phyloP scores from a whole-genome alignment of 495 filamentous ascomycete species.

The Trichoderma reesei region DNA sequence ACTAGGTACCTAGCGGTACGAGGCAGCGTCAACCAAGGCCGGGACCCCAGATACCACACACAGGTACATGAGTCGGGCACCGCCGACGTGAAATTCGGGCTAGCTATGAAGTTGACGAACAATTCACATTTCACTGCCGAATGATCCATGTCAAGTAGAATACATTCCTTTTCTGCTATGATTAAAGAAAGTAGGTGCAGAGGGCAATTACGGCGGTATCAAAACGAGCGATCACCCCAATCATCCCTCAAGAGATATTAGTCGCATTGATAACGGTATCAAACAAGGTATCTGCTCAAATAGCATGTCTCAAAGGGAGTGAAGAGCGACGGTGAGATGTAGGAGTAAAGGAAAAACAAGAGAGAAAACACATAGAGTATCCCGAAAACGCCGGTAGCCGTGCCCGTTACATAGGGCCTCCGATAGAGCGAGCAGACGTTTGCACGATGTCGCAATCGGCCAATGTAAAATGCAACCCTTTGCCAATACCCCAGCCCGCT shows the following conservation, averaged over 20 bases:
- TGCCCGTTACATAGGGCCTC: constrained; percentile 1
- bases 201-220: not conserved
- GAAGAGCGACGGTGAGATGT: not conserved
- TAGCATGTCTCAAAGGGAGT: not conserved
- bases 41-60: no score
- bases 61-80: no score
- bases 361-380: not conserved
- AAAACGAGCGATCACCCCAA: not conserved
- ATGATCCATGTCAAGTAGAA: not conserved
- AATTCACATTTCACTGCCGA: no score
- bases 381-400: constrained; percentile 6
- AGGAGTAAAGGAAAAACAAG: not conserved
- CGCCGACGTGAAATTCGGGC: not conserved
- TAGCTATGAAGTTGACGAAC: no score
- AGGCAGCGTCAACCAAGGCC: no score
- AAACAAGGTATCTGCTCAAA: constrained; percentile 6
- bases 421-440: constrained; percentile 3
- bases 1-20: no score
- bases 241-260: constrained; percentile 1
- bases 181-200: not conserved
- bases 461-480: constrained; percentile 1
- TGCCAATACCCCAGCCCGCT: constrained; percentile 1
- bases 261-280: constrained; percentile 9
- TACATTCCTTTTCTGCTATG: not conserved
- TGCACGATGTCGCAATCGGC: constrained; percentile 2